Conservation (phyloP, 192 early-diverging fungal species). For the Haplosporangium gracile region DNA sequence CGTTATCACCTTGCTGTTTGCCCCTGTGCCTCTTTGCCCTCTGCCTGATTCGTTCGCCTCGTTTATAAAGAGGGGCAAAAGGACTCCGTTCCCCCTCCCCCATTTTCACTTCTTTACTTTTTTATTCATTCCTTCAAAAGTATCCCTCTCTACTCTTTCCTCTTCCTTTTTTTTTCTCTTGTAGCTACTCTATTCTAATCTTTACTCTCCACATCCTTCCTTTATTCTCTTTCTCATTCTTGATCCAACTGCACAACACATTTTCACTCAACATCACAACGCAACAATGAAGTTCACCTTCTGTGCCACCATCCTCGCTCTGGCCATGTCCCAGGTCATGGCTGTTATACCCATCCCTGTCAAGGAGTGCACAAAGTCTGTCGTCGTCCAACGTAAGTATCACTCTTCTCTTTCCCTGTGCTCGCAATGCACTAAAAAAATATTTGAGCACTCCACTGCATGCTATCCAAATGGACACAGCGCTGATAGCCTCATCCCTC, state of each 20-base stretch:
- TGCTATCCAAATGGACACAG: neutral
- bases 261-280: no score
- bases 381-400: conserved; percentile 9
- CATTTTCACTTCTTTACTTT: neutral
- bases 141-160: neutral
- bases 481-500: neutral
- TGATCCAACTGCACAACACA: neutral
- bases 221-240: neutral
- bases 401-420: neutral
- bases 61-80: neutral
- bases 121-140: neutral
- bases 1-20: neutral
- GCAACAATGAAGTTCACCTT: conserved; percentile 13
- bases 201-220: neutral
- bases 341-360: conserved; percentile 12
- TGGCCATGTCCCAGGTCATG: conserved; percentile 13
- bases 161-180: neutral
- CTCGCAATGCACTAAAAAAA: neutral
- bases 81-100: neutral
- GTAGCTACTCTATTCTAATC: neutral
- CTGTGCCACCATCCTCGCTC: conserved; percentile 1
- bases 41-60: no score
- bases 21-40: neutral
- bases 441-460: neutral
- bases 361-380: conserved; percentile 17